These are phyloP conservation scores for Xylaria grammica DNA, from an alignment of 495 filamentous ascomycete genomes.

Conservation along the genomic window DNA sequence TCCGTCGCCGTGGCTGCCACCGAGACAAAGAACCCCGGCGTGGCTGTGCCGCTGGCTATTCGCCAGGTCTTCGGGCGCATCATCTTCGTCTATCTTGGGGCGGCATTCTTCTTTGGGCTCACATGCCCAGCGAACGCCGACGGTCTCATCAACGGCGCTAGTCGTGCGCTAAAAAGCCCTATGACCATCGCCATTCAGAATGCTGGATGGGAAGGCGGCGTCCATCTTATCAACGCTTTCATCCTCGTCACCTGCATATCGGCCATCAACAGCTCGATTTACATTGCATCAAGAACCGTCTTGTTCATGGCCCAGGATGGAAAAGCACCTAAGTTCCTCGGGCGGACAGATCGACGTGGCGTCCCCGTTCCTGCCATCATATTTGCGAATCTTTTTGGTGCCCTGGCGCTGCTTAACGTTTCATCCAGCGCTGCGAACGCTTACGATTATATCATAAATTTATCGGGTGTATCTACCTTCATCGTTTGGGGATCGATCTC, in stretches of 20 bases:
- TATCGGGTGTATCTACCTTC: slow-evolving; percentile 65
- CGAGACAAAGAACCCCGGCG: slow-evolving; percentile 74
- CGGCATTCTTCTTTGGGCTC: slow-evolving; percentile 73
- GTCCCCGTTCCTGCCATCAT: slow-evolving; percentile 69
- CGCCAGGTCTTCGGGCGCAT: slow-evolving; percentile 79
- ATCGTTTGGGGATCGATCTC: slow-evolving; percentile 70
- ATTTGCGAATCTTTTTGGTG: slow-evolving; percentile 67
- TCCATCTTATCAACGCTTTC: slow-evolving; percentile 73
- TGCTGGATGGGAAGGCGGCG: slow-evolving; percentile 58
- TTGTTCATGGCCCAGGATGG: slow-evolving; percentile 68
- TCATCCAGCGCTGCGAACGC: slow-evolving; percentile 63
- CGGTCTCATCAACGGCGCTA: slow-evolving; percentile 53
- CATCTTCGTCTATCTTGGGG: slow-evolving; percentile 74
- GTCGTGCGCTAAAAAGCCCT: slow-evolving; percentile 56
- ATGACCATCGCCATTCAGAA: slow-evolving; percentile 67
- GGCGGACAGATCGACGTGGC: slow-evolving; percentile 64
- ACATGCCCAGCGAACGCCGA: slow-evolving; percentile 57
- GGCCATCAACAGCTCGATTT: slow-evolving; percentile 72
- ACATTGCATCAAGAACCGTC: slow-evolving; percentile 69
- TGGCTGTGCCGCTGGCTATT: slow-evolving; percentile 72
- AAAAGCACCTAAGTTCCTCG: slow-evolving; percentile 70
- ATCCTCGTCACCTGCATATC: slow-evolving; percentile 72
- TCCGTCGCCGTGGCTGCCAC: slow-evolving; percentile 75
- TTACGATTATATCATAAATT: slow-evolving; percentile 56
- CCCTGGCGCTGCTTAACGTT: slow-evolving; percentile 70